Evolutionary conservation across 2,329 filamentous ascomycete species (phyloP).

Genomic region (Monosporascus sp.): DNA sequence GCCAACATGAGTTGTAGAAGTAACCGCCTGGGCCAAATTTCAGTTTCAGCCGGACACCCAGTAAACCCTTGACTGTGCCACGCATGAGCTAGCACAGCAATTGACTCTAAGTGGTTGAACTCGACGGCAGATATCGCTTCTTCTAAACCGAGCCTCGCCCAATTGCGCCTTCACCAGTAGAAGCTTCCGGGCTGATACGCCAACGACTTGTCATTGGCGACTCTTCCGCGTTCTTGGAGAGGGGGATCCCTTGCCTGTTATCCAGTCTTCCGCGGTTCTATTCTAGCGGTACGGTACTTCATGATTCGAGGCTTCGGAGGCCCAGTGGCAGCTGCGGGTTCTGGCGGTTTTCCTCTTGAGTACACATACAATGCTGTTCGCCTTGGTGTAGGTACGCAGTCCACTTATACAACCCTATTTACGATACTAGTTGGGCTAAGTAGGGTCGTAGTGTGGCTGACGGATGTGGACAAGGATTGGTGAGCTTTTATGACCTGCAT

Average conservation of each 20-base stretch:
- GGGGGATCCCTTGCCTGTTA: too few species aligned
- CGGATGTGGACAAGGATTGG: not conserved
- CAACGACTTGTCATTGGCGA: not conserved
- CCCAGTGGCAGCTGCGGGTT: too few species aligned
- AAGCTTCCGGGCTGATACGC: not conserved
- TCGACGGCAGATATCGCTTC: not conserved
- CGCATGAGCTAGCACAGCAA: not conserved
- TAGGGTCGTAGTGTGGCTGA: not conserved
- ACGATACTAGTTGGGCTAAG: not conserved
- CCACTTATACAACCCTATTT: not conserved
- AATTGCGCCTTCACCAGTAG: not conserved
- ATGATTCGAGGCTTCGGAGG: too few species aligned
- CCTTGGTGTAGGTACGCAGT: not conserved
- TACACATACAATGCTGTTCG: not conserved
- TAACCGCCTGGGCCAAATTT: not conserved
- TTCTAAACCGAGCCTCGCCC: not conserved
- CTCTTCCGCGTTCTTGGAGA: too few species aligned
- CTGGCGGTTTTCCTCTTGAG: too few species aligned
- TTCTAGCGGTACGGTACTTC: too few species aligned
- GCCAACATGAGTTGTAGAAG: not conserved
- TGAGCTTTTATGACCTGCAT: not conserved
- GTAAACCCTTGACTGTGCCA: not conserved
- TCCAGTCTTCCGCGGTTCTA: too few species aligned
- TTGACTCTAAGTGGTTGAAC: not conserved
- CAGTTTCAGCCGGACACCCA: not conserved